A percentile compares a stretch with the other conserved stretches of the same genome.
Evolutionary conservation across 2,329 filamentous ascomycete genomes (phyloP).

Genomic region (Diplodia mutila): DNA sequence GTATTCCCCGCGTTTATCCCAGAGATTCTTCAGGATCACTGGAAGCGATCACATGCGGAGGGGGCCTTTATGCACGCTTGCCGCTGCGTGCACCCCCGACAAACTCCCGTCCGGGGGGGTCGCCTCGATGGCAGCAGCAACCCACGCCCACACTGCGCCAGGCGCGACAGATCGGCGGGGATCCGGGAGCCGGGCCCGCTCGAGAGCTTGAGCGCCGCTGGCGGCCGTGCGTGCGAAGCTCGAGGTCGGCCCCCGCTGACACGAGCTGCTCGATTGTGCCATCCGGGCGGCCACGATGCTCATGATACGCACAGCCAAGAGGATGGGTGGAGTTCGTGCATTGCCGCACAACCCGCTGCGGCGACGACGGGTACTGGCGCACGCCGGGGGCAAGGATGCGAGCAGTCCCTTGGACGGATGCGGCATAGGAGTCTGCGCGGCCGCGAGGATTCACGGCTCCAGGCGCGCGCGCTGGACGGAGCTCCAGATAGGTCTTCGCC

Average conservation of each 20-base stretch:
- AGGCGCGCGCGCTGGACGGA: slow-evolving; percentile 9
- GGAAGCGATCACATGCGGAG: too few species aligned
- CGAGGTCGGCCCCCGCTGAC: slow-evolving; percentile 13
- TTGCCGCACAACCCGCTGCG: slow-evolving; percentile 18
- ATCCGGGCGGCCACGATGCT: slow-evolving; percentile 11
- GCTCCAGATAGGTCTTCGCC: slow-evolving; percentile 9
- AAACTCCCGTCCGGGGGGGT: slow-evolving; percentile 7
- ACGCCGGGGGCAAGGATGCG: slow-evolving; percentile 13
- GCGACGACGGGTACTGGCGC: slow-evolving; percentile 18
- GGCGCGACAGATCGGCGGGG: slow-evolving; percentile 17
- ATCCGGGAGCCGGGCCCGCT: slow-evolving; percentile 18
- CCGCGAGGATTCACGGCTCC: slow-evolving; percentile 6
- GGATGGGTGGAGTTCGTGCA: slow-evolving; percentile 23
- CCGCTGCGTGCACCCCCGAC: too few species aligned
- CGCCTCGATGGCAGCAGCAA: not conserved
- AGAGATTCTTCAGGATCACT: too few species aligned
- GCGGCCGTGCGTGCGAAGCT: slow-evolving; percentile 3
- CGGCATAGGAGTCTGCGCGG: slow-evolving; percentile 6
- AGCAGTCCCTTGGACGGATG: slow-evolving; percentile 14
- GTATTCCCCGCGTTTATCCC: slow-evolving; percentile 19
- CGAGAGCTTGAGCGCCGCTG: not conserved
- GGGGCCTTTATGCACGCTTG: slow-evolving; percentile 14
- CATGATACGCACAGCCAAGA: slow-evolving; percentile 21
- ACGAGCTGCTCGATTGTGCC: slow-evolving; percentile 19
- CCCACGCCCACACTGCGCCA: too few species aligned